Base-by-base conservation (phyloP, 805 yeast species). In the Metschnikowia koreensis region DNA sequence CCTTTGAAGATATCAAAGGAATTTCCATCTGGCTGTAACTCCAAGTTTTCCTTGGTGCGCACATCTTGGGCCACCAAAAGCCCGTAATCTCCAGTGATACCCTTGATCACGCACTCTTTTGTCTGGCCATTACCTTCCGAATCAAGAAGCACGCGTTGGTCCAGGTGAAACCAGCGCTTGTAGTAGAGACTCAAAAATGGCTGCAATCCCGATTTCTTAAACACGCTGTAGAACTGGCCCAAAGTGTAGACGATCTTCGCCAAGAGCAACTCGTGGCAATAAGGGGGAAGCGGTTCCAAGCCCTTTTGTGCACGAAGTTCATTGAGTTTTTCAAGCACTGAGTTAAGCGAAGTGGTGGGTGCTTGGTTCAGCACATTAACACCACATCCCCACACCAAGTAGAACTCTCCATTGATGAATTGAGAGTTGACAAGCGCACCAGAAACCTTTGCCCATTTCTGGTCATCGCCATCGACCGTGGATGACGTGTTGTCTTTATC, bases 1-100 rank as follows among this genome's bases (percentile, higher is more conserved):
- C 98, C 98, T 59, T 80, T 86, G 73, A 94, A 87, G 78, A 94
- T 92, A 66, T 94, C 98, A 63, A 94, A 94, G 3, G 97, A 89
- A 66, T 94, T 94, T 0, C 99, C 99, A 68, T 94, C 99, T 0
- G 99, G 98, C 66, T 92, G 97, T 44, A 94, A 71, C 59, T 89
- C 86, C 57, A 79, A 84, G 5, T 62, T 71, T 40, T 73, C 76
- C 0, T 89, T 88, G 1, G 85, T 81, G 12, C 68, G 62, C 7
- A 84, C 66, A 56, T 88, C 96, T 53, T 82, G 84, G 2, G 89
- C 99, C 12, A 84, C 68, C 52, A 94, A 70, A 71, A 92, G 73
- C 0, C 99, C 99, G 68, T 85, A 87, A 50, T 91, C 96, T 1
- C 76, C 73, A 0, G 96, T 85, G 42, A 94, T 92, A 1, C 99